Percentiles rank a stretch among this genome's conserved stretches.
phyloP scores from a whole-genome alignment of 2,329 filamentous ascomycete genomes.

The Epichloe sp. region DNA sequence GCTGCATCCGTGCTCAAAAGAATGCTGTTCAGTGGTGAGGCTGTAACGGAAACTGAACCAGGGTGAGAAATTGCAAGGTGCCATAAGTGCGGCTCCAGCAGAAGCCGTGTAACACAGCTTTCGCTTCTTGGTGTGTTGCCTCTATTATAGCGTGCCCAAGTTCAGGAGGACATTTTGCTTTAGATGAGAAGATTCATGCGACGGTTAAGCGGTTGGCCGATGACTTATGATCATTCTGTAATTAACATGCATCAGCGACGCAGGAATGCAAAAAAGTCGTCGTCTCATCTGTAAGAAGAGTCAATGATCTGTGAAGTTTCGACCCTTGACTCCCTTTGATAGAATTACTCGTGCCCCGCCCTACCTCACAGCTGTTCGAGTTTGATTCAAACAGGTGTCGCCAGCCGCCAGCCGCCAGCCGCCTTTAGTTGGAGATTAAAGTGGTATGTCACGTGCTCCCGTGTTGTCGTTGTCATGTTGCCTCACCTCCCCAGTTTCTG shows the following conservation, averaged over 20 bases:
- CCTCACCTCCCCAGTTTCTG: no score
- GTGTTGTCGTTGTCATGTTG: not conserved
- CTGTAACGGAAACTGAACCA: slow-evolving; percentile 58
- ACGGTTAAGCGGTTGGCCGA: not conserved
- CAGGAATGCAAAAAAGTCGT: not conserved
- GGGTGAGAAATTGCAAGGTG: slow-evolving; percentile 43
- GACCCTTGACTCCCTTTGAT: no score
- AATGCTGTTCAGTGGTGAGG: slow-evolving; percentile 47
- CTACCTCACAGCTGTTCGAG: no score
- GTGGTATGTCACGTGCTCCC: not conserved
- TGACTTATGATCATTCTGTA: not conserved
- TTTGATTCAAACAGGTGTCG: not conserved
- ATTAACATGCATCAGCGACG: not conserved
- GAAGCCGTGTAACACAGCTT: slow-evolving; percentile 48
- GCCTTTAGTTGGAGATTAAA: not conserved
- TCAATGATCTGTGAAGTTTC: not conserved
- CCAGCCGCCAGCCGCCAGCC: no score
- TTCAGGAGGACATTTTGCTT: not conserved
- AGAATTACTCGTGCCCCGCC: no score
- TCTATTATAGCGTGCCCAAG: not conserved
- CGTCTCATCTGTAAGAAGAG: no score
- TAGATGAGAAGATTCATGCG: not conserved
- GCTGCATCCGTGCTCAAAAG: slow-evolving; percentile 49
- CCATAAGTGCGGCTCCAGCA: slow-evolving; percentile 40
- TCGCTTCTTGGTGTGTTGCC: slow-evolving; percentile 43